Conservation (phyloP, 106 monocot species). For the Cymbidium sinense region DNA sequence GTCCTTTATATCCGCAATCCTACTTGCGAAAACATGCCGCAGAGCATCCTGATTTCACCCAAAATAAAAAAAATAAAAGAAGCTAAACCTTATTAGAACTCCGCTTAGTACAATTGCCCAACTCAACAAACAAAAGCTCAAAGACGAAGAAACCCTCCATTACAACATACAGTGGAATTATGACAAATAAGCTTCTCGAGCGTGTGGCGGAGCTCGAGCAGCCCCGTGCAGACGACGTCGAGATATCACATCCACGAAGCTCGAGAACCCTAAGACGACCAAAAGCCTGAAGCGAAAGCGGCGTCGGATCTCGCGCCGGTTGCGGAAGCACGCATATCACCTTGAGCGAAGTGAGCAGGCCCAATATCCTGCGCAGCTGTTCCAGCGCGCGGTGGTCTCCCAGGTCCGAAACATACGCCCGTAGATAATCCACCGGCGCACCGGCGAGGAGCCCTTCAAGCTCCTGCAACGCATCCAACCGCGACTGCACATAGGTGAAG, state of each 20-base stretch:
- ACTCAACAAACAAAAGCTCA: background rate
- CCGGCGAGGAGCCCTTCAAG: constrained; percentile 58
- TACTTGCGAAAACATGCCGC: constrained; percentile 88
- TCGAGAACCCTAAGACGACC: constrained; percentile 57
- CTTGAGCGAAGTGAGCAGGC: constrained; percentile 68
- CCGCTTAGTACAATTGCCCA: background rate
- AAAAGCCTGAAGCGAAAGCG: constrained; percentile 64
- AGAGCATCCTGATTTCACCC: constrained; percentile 64
- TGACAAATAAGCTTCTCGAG: constrained; percentile 90
- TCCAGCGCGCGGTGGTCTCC: constrained; percentile 97
- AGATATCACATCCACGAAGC: constrained; percentile 84
- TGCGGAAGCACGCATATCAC: constrained; percentile 47
- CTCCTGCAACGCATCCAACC: constrained; percentile 76
- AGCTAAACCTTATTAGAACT: background rate
- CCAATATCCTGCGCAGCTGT: constrained; percentile 76
- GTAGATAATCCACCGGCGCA: constrained; percentile 92
- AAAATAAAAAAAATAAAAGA: background rate
- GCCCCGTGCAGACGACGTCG: constrained; percentile 56
- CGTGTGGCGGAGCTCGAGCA: constrained; percentile 69
- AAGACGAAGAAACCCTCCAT: background rate
- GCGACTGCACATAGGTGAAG: constrained; percentile 85
- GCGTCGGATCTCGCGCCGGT: constrained; percentile 66
- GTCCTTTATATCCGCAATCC: constrained; percentile 85
- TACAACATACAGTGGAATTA: constrained; percentile 70
- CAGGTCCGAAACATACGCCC: constrained; percentile 91